A percentile compares a stretch with the other conserved stretches of the same genome.
These are phyloP conservation scores for Amanita molliuscula DNA, from an alignment of 768 basidiomycete genomes.

Conservation along the genomic window DNA sequence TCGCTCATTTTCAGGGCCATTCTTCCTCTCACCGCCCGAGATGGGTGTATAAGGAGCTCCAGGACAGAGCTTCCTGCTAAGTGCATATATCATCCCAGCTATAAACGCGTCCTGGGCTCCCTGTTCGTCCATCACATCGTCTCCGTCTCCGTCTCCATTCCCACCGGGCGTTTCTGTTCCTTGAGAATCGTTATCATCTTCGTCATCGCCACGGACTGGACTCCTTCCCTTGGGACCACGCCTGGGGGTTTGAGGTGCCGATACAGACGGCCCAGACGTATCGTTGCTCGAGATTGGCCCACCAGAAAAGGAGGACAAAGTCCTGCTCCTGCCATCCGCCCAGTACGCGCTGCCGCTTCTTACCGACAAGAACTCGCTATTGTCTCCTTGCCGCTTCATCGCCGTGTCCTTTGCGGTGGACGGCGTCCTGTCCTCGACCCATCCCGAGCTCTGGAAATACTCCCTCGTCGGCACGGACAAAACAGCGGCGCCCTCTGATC, in stretches of 20 bases:
- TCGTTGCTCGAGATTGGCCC: conserved; percentile 21
- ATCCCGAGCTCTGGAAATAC: conserved; percentile 79
- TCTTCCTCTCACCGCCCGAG: conserved; percentile 26
- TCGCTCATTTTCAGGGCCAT: conserved; percentile 26
- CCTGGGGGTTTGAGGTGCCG: conserved; percentile 13
- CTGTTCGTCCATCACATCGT: conserved; percentile 53
- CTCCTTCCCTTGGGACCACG: conserved; percentile 19
- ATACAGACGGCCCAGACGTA: conserved; percentile 11
- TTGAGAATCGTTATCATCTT: conserved; percentile 50
- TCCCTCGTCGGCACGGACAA: conserved; percentile 76
- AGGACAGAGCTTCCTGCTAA: conserved; percentile 62
- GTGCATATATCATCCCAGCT: conserved; percentile 80
- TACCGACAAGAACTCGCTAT: conserved; percentile 32
- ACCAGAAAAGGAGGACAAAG: conserved; percentile 47
- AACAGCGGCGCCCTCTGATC: conserved; percentile 68
- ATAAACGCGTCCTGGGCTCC: conserved; percentile 78
- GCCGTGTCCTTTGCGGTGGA: not conserved
- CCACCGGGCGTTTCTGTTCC: conserved; percentile 42
- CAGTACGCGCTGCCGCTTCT: conserved; percentile 72
- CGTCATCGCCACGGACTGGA: conserved; percentile 24
- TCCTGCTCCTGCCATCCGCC: conserved; percentile 49
- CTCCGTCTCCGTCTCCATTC: conserved; percentile 27
- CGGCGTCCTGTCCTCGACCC: conserved; percentile 46
- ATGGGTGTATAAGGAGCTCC: conserved; percentile 70
- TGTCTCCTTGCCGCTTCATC: conserved; percentile 11